phyloP scores from a whole-genome alignment of 2,329 filamentous ascomycete genomes.

The Colletotrichum sp. region DNA sequence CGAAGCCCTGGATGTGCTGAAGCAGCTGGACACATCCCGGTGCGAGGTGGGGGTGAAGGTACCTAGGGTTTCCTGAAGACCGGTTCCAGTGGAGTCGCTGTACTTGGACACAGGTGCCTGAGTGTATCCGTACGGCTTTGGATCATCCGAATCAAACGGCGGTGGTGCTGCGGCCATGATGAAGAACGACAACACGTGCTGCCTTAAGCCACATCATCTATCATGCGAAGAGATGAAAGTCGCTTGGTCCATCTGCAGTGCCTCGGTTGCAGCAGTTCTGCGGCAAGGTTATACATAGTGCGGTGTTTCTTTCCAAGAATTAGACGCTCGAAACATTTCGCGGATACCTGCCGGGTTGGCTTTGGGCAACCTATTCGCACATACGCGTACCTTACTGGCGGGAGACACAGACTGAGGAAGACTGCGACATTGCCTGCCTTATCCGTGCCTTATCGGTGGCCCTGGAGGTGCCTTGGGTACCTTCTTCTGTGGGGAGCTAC shows the following conservation, averaged over 20 bases:
- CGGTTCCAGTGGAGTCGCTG: neutral
- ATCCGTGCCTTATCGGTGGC: neutral
- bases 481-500: slow-evolving; percentile 11
- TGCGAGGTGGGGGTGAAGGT: neutral
- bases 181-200: neutral
- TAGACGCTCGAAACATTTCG: neutral
- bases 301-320: neutral
- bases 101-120: neutral
- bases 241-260: neutral
- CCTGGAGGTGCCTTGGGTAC: neutral
- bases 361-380: neutral
- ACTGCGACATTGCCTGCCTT: neutral
- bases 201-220: neutral
- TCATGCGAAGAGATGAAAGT: neutral
- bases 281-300: neutral
- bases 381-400: no score
- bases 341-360: neutral
- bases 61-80: neutral
- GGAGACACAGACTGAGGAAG: neutral
- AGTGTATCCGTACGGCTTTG: neutral
- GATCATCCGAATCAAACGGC: neutral
- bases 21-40: neutral
- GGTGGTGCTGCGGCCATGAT: neutral
- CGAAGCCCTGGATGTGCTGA: neutral
- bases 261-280: neutral